These are phyloP conservation scores for Asterophora parasitica DNA, from an alignment of 768 basidiomycete genomes.

Conservation along the genomic window DNA sequence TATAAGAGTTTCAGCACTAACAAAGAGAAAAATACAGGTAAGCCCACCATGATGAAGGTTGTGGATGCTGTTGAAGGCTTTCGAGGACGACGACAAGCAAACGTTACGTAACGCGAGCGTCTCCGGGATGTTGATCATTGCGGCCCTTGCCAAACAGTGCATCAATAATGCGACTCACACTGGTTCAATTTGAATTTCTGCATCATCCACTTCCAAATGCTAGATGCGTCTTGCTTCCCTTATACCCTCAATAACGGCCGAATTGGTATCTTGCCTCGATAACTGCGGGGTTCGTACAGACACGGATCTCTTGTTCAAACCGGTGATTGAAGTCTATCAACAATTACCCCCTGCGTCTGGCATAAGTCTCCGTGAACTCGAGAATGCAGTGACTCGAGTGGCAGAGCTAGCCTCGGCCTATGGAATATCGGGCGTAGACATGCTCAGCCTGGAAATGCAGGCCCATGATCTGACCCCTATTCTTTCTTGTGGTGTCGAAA, in stretches of 20 bases:
- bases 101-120: conserved; percentile 17
- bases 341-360: conserved; percentile 45
- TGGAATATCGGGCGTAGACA: conserved; percentile 30
- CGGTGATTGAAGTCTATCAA: conserved; percentile 45
- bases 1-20: conserved; percentile 20
- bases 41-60: conserved; percentile 11
- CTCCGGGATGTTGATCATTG: conserved; percentile 12
- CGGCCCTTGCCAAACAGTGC: conserved; percentile 5
- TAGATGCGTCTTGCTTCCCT: conserved; percentile 38
- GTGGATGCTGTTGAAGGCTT: conserved; percentile 9
- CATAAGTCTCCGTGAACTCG: conserved; percentile 47
- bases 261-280: conserved; percentile 44
- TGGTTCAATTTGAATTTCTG: background rate
- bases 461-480: conserved; percentile 15
- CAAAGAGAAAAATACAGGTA: background rate
- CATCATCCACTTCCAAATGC: background rate
- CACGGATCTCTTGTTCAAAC: conserved; percentile 49
- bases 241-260: conserved; percentile 34
- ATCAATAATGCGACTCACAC: no score
- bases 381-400: conserved; percentile 33
- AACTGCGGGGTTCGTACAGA: conserved; percentile 50
- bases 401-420: conserved; percentile 40
- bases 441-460: conserved; percentile 21
- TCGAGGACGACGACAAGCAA: conserved; percentile 1
- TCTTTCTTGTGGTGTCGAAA: conserved; percentile 36